Evolutionary conservation across 2,329 filamentous ascomycete genomes (phyloP).

Genomic region (Neoarthrinium moseri): DNA sequence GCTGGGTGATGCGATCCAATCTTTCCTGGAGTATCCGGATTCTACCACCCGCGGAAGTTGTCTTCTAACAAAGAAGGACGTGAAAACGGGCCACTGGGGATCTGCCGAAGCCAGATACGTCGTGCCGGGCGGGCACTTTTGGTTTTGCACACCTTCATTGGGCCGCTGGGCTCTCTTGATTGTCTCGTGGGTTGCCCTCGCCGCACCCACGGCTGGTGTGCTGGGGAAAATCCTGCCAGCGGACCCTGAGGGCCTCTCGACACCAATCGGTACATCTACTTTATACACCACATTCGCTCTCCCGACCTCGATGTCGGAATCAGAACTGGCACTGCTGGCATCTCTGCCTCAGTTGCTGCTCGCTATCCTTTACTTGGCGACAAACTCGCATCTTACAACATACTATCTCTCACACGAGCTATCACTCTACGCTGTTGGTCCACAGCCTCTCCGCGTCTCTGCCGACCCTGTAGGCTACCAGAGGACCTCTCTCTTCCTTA

Average conservation of each 20-base stretch:
- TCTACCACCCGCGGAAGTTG: conserved; percentile 35
- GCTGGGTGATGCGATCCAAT: conserved; percentile 29
- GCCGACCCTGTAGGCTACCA: conserved; percentile 42
- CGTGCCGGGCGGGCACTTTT: conserved; percentile 38
- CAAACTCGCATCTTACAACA: conserved; percentile 45
- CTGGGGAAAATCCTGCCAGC: conserved; percentile 34
- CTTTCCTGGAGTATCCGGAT: conserved; percentile 27
- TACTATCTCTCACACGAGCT: conserved; percentile 52
- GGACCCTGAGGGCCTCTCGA: conserved; percentile 28
- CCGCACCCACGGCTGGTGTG: conserved; percentile 35
- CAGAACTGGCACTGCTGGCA: conserved; percentile 33
- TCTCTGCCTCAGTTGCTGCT: conserved; percentile 49
- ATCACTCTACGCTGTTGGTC: conserved; percentile 37
- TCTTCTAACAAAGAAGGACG: conserved; percentile 46
- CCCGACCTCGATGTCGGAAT: conserved; percentile 19
- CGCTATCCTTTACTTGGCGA: conserved; percentile 44
- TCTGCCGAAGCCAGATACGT: conserved; percentile 41
- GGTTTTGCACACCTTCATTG: conserved; percentile 42
- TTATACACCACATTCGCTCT: conserved; percentile 32
- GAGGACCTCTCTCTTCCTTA: conserved; percentile 46
- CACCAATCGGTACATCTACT: conserved; percentile 36
- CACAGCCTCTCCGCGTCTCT: conserved; percentile 43
- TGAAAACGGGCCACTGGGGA: conserved; percentile 42
- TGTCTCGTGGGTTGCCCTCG: conserved; percentile 36
- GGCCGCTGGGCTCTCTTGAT: conserved; percentile 40